These are phyloP conservation scores for Beauveria pseudobassiana DNA, from an alignment of 2,329 filamentous ascomycete genomes.

Conservation along the genomic window DNA sequence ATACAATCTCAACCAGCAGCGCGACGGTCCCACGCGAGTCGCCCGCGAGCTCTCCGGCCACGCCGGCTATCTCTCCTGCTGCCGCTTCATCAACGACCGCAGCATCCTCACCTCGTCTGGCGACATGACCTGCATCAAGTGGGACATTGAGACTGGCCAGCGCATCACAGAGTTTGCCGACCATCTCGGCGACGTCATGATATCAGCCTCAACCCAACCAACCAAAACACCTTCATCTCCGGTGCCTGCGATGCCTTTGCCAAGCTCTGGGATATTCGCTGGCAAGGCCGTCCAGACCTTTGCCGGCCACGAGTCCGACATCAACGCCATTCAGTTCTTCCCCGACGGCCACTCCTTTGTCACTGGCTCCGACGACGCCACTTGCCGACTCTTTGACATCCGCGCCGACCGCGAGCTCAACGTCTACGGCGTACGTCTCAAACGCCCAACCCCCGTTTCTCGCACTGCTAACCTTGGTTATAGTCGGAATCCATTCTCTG, in stretches of 20 bases:
- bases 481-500: conserved; percentile 96
- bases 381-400: conserved; percentile 95
- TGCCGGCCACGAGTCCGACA: conserved; percentile 95
- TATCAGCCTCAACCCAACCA: conserved; percentile 97
- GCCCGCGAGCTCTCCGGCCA: conserved; percentile 94
- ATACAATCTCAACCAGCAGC: conserved; percentile 91
- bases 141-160: conserved; percentile 96
- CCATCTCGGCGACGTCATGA: conserved; percentile 98
- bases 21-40: conserved; percentile 94
- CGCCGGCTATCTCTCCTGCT: conserved; percentile 96
- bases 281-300: conserved; percentile 99
- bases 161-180: conserved; percentile 98
- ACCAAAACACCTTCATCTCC: conserved; percentile 99
- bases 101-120: conserved; percentile 96
- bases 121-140: conserved; percentile 99
- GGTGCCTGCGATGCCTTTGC: conserved; percentile 97
- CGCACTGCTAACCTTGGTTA: conserved; percentile 14
- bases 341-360: conserved; percentile 97
- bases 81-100: conserved; percentile 96
- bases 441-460: neutral
- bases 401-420: conserved; percentile 79
- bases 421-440: conserved; percentile 54
- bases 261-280: conserved; percentile 97
- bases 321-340: conserved; percentile 99
- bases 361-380: conserved; percentile 94